These are phyloP conservation scores for Candida rishiriensis DNA, from an alignment of 805 yeast species.

Conservation along the genomic window DNA sequence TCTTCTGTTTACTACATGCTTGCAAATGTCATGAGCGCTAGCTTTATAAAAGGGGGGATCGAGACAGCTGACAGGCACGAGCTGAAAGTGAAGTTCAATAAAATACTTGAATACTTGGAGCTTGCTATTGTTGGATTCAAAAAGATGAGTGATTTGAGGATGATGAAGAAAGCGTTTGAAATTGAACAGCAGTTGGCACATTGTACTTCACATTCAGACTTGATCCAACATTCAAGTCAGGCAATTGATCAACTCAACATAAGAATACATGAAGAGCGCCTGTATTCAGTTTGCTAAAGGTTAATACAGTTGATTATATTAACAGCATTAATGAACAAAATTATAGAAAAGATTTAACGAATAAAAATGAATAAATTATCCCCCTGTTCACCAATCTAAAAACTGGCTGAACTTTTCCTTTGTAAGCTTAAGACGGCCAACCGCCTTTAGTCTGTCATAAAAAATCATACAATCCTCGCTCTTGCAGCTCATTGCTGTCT, in stretches of 20 bases:
- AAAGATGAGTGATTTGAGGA: slow-evolving; percentile 32
- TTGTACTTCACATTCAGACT: slow-evolving; percentile 25
- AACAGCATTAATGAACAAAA: too few relatives aligned
- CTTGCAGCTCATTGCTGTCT: slow-evolving; percentile 38
- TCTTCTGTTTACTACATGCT: slow-evolving; percentile 35
- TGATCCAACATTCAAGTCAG: slow-evolving; percentile 29
- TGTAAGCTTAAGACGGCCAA: slow-evolving; percentile 20
- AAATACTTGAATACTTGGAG: slow-evolving; percentile 36
- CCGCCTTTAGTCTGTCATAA: slow-evolving; percentile 46
- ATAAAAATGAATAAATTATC: neutral
- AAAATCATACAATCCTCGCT: slow-evolving; percentile 65
- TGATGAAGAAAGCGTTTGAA: slow-evolving; percentile 36
- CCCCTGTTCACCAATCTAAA: slow-evolving; percentile 23
- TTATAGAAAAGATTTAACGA: too few relatives aligned
- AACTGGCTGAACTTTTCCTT: slow-evolving; percentile 8
- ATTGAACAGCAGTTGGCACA: slow-evolving; percentile 36
- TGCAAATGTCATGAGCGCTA: slow-evolving; percentile 24
- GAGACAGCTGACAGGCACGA: neutral
- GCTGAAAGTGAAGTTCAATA: slow-evolving; percentile 20
- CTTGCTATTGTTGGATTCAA: slow-evolving; percentile 42
- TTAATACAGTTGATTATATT: neutral
- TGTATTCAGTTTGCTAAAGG: slow-evolving; percentile 15
- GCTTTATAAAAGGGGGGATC: slow-evolving; percentile 2
- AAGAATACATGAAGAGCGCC: slow-evolving; percentile 27
- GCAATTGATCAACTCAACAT: slow-evolving; percentile 27